These are phyloP conservation scores for Phyllosticta paracitricarpa DNA, from an alignment of 2,329 filamentous ascomycete genomes.

Conservation along the genomic window DNA sequence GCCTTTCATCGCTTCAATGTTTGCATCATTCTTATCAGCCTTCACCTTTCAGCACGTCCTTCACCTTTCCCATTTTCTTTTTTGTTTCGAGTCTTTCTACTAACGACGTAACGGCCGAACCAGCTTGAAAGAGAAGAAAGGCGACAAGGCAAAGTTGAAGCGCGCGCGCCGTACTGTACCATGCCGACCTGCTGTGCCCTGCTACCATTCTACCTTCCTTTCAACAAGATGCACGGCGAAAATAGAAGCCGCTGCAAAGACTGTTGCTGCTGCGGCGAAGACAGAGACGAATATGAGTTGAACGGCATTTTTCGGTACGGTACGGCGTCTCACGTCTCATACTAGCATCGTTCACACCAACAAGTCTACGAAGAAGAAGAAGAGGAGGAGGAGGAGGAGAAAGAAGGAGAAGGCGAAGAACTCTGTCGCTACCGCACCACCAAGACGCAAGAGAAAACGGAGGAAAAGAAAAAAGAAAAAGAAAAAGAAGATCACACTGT, in stretches of 20 bases:
- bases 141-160: background rate
- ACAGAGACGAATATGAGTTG: no score
- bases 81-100: background rate
- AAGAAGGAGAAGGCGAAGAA: background rate
- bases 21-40: background rate
- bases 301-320: no score
- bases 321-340: no score
- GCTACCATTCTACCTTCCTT: background rate
- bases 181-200: background rate
- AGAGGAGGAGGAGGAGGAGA: background rate
- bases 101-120: background rate
- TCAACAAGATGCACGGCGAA: background rate
- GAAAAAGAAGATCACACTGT: background rate
- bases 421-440: background rate
- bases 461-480: background rate
- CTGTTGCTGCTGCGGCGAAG: no score
- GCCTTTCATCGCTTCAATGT: background rate
- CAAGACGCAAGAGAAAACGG: background rate
- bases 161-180: background rate
- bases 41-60: background rate
- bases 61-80: no score
- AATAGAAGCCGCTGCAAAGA: background rate
- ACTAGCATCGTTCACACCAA: no score
- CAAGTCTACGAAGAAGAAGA: background rate
- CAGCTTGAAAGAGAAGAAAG: background rate